Evolutionary conservation across 176 grass and related monocot species (phyloP), one percentile per base, ranked within the genome.

Genomic region (Areca catechu): DNA sequence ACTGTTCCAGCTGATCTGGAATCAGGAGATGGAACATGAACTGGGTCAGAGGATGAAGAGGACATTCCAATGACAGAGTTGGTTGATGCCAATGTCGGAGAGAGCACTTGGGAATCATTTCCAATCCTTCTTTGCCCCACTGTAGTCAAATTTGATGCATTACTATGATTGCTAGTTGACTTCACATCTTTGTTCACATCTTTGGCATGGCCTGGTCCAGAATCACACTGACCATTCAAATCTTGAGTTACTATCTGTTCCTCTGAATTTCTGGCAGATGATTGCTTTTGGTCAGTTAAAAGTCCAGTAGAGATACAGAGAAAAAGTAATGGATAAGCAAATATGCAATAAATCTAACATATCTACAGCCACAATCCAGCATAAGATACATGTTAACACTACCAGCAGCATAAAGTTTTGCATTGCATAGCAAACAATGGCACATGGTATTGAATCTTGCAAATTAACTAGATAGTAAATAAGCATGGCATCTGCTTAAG

Each of bases 1-100:
- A 80, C 70, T 56, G 56, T 86, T 24, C 76, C 82, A 58, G 67
- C 51, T 79, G 76, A 66, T 79, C 29, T 85, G 27, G 57, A 83
- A 58, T 77, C 82, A 58, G 67, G 72, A 63, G 76, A 79, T 53
- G 82, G 82, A 58, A 86, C 74, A 63, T 92, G 88, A 48, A 92
- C 76, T 60, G 88, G 88, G 62, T 92, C 88, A 28, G 88, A 83
- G 5, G 88, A 74, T 43, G 88, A 91, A 66, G 77, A 86, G 34
- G 79, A 83, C 54, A 86, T 63, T 49, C 75, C 68, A 51, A 34
- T 54, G 7, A 64, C 43, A 77, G 79, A 71, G 65, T 83, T 80
- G 43, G 51, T 80, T 70, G 74, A 57, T 20, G 71, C 62, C 24
- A 74, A 65, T 47, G 51, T 27, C 34, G 51, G 22, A 68, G 64